A percentile compares a stretch with the other conserved stretches of the same genome.
These are phyloP conservation scores for Leccinum truebloodii DNA, from an alignment of 768 basidiomycete genomes.

Conservation along the genomic window DNA sequence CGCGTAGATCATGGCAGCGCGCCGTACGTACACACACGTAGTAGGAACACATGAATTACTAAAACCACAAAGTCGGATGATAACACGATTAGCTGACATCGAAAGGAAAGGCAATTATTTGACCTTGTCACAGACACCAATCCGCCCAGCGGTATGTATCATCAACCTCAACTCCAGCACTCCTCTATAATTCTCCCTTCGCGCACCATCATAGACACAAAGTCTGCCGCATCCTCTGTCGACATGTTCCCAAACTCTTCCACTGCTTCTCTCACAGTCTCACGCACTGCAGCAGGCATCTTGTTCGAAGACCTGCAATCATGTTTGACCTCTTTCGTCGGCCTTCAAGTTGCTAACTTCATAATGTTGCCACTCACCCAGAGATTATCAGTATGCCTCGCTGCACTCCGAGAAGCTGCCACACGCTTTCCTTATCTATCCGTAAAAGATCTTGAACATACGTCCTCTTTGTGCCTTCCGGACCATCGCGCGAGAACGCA, in stretches of 20 bases:
- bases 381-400: conserved; percentile 81
- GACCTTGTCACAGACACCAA: too few relatives aligned
- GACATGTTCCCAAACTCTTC: conserved; percentile 50
- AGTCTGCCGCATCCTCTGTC: conserved; percentile 54
- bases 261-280: conserved; percentile 55
- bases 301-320: conserved; percentile 83
- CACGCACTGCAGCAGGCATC: conserved; percentile 88
- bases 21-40: too few relatives aligned
- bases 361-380: conserved; percentile 55
- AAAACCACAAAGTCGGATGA: too few relatives aligned
- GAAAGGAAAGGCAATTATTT: too few relatives aligned
- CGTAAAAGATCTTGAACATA: conserved; percentile 89
- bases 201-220: conserved; percentile 42
- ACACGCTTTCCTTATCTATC: conserved; percentile 63
- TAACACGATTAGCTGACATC: too few relatives aligned
- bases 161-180: too few relatives aligned
- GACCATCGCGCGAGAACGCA: too few relatives aligned
- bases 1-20: too few relatives aligned
- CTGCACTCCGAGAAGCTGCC: conserved; percentile 57
- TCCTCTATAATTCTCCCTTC: too few relatives aligned
- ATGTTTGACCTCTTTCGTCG: conserved; percentile 3
- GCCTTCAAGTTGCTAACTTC: background rate
- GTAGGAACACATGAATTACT: too few relatives aligned
- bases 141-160: too few relatives aligned
- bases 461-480: conserved; percentile 61